A percentile compares a stretch with the other conserved stretches of the same genome.
phyloP scores from a whole-genome alignment of 768 basidiomycete genomes.

The Amanita molliuscula region DNA sequence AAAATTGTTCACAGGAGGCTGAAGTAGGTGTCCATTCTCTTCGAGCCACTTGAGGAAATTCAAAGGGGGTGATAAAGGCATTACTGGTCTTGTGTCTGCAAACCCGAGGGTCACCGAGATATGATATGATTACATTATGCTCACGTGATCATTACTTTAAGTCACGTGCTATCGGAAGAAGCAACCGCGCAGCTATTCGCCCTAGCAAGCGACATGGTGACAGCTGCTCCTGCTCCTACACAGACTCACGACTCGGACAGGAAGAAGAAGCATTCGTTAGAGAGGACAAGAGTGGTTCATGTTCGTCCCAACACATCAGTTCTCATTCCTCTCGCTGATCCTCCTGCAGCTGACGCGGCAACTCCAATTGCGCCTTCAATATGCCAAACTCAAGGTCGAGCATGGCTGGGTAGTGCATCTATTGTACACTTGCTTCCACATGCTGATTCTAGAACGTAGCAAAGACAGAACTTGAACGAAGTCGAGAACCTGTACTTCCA shows the following conservation, averaged over 20 bases:
- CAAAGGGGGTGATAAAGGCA: slow-evolving; percentile 74
- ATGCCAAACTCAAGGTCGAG: slow-evolving; percentile 71
- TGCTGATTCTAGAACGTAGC: slow-evolving; percentile 27
- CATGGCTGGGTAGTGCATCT: slow-evolving; percentile 59
- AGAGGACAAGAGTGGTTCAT: slow-evolving; percentile 47
- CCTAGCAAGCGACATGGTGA: slow-evolving; percentile 20
- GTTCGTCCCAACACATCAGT: slow-evolving; percentile 23
- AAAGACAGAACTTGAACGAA: slow-evolving; percentile 71
- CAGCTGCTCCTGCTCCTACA: slow-evolving; percentile 17
- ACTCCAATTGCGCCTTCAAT: slow-evolving; percentile 64
- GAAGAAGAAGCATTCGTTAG: slow-evolving; percentile 40
- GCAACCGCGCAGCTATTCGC: slow-evolving; percentile 1
- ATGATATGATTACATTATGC: not conserved
- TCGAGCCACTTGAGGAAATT: slow-evolving; percentile 87
- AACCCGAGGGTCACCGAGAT: not conserved
- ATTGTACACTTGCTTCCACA: not conserved
- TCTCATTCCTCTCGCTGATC: not conserved
- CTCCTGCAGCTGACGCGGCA: slow-evolving; percentile 51
- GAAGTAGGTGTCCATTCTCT: slow-evolving; percentile 68
- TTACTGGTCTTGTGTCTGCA: slow-evolving; percentile 18
- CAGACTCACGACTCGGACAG: slow-evolving; percentile 28
- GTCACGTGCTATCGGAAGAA: slow-evolving; percentile 9
- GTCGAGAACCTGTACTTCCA: slow-evolving; percentile 79
- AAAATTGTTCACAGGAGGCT: slow-evolving; percentile 91
- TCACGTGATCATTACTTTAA: slow-evolving; percentile 11